These are phyloP conservation scores for Trifolium fragiferum DNA, from an alignment of 306 rosid genomes.

Conservation along the genomic window DNA sequence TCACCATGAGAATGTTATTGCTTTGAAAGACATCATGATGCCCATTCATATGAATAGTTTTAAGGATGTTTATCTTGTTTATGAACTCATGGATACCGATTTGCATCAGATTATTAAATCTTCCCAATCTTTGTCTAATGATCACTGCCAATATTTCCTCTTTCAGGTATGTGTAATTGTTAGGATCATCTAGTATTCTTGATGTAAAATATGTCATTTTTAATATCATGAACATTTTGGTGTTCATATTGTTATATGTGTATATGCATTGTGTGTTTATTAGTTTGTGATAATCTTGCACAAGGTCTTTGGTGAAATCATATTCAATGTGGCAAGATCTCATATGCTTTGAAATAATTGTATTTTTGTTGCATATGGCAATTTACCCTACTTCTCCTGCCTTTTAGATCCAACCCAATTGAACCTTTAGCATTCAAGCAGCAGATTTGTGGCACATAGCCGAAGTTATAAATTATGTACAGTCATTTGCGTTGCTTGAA, in stretches of 20 bases:
- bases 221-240: constrained; percentile 8
- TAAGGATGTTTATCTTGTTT: constrained; percentile 90
- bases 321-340: not conserved
- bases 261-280: constrained; percentile 24
- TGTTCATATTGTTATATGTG: not conserved
- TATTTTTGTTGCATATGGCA: constrained; percentile 1
- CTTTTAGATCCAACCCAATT: too few relatives aligned
- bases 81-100: constrained; percentile 98
- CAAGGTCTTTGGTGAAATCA: not conserved
- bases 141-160: constrained; percentile 94
- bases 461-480: not conserved
- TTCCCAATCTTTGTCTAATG: constrained; percentile 79
- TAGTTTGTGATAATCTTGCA: constrained; percentile 18
- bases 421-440: not conserved
- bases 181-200: constrained; percentile 3
- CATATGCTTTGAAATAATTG: not conserved
- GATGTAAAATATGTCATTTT: constrained; percentile 17
- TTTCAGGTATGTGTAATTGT: constrained; percentile 67
- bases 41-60: constrained; percentile 69
- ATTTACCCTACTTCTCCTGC: not conserved
- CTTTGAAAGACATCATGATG: constrained; percentile 91
- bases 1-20: constrained; percentile 84
- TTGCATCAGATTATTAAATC: constrained; percentile 93
- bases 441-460: not conserved
- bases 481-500: constrained; percentile 22